Conservation (phyloP, 2,329 filamentous ascomycete genomes). For the Anisogramma anomala region DNA sequence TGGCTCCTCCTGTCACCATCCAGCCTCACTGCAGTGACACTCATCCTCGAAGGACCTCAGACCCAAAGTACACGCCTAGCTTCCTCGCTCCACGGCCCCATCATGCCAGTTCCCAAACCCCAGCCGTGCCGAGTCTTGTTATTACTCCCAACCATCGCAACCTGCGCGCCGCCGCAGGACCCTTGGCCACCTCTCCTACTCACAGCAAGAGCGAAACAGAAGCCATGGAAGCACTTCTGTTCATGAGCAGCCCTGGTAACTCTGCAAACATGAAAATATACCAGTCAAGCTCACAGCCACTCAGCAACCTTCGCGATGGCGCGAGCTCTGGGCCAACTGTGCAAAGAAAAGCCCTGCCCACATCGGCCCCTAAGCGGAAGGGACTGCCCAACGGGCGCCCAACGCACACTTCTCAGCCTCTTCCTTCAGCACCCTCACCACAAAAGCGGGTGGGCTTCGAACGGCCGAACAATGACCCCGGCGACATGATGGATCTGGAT, state of each 20-base stretch:
- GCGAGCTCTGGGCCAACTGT: conserved; percentile 19
- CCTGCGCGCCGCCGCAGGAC: conserved; percentile 31
- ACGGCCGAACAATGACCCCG: conserved; percentile 29
- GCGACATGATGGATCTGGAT: conserved; percentile 36
- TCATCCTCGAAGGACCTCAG: conserved; percentile 39
- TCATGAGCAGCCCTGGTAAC: conserved; percentile 71
- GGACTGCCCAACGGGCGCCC: conserved; percentile 39
- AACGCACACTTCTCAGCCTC: conserved; percentile 16
- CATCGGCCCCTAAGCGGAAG: conserved; percentile 36
- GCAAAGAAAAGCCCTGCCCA: conserved; percentile 33
- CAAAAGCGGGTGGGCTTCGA: conserved; percentile 38
- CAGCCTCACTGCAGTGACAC: conserved; percentile 34
- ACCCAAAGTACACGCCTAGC: conserved; percentile 36
- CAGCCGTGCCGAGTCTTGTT: conserved; percentile 29
- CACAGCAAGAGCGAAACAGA: conserved; percentile 66
- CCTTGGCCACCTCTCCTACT: conserved; percentile 55
- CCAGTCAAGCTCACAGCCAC: conserved; percentile 33
- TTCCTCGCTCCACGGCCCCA: conserved; percentile 36
- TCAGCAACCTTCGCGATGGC: conserved; percentile 25
- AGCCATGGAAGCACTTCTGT: conserved; percentile 67
- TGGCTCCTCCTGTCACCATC: conserved; percentile 45
- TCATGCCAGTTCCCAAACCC: conserved; percentile 27
- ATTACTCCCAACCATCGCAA: conserved; percentile 24
- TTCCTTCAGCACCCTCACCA: conserved; percentile 21
- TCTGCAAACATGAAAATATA: conserved; percentile 49